Percentiles rank a stretch among this genome's conserved stretches.
Conservation (phyloP, 495 filamentous ascomycete species). For the Aeminium ludgeri region DNA sequence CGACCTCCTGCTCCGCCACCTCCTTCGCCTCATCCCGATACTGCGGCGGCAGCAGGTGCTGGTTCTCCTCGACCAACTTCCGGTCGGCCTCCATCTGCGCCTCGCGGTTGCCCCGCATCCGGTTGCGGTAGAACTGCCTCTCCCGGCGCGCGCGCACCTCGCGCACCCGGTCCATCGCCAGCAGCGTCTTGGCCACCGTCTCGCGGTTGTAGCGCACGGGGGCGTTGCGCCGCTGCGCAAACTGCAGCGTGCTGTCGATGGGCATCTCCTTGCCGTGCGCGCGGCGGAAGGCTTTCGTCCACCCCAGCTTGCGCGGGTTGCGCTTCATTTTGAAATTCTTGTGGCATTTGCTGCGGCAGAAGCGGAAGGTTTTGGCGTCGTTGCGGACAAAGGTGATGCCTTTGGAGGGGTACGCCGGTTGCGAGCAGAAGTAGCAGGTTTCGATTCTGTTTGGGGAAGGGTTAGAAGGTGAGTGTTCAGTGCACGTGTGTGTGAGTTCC, state of each 20-base stretch:
- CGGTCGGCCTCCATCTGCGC: constrained; percentile 58
- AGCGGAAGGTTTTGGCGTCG: constrained; percentile 54
- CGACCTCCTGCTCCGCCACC: constrained; percentile 31
- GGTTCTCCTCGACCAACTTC: constrained; percentile 78
- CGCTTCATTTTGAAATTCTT: constrained; percentile 99
- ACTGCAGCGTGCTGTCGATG: constrained; percentile 83
- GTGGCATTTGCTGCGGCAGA: constrained; percentile 84
- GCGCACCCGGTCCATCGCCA: constrained; percentile 76
- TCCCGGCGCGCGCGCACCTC: constrained; percentile 76
- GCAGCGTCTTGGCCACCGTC: constrained; percentile 66
- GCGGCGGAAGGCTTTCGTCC: constrained; percentile 26
- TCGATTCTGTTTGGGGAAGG: constrained; percentile 40
- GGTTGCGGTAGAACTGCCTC: constrained; percentile 76
- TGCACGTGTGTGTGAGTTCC: neutral
- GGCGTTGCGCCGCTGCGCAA: constrained; percentile 82
- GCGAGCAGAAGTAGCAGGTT: constrained; percentile 81
- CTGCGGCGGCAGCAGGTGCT: constrained; percentile 56
- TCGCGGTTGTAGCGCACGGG: constrained; percentile 91
- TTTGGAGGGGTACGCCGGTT: constrained; percentile 71
- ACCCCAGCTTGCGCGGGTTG: constrained; percentile 44
- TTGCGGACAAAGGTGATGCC: constrained; percentile 76
- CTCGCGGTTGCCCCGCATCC: constrained; percentile 78
- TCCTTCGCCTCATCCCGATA: constrained; percentile 21
- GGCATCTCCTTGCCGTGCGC: constrained; percentile 55
- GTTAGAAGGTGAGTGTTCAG: neutral